Percentiles rank a stretch among this genome's conserved stretches.
phyloP scores from a whole-genome alignment of 164 flowering plant genomes.

The Nymphaea thermarum region DNA sequence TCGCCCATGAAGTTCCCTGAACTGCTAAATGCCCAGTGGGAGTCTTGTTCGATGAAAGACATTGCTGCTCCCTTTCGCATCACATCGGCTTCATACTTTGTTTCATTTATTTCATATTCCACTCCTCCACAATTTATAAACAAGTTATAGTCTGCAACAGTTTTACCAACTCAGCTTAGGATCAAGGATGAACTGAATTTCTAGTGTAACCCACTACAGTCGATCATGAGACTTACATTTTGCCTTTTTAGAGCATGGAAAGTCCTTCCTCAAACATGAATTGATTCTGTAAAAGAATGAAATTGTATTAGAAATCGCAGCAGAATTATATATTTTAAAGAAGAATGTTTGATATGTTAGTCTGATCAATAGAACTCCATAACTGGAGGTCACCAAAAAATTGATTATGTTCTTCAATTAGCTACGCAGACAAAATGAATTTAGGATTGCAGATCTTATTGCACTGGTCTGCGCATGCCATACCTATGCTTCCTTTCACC shows the following conservation, averaged over 20 bases:
- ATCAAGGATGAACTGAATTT: not conserved
- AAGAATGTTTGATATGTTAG: too few species aligned
- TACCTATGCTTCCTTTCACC: too few species aligned
- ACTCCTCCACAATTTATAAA: constrained; percentile 40
- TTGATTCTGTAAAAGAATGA: not conserved
- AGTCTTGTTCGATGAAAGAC: constrained; percentile 7
- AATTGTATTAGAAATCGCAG: not conserved
- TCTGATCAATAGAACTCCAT: too few species aligned
- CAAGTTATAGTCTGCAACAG: constrained; percentile 11
- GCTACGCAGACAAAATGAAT: too few species aligned
- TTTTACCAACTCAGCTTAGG: not conserved
- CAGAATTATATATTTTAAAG: too few species aligned
- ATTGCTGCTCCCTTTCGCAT: constrained; percentile 4
- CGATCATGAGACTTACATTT: not conserved
- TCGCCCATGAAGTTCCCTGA: constrained; percentile 53
- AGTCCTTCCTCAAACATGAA: constrained; percentile 8
- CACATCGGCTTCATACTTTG: constrained; percentile 8
- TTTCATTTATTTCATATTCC: constrained; percentile 2
- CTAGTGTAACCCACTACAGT: not conserved
- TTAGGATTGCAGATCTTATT: too few species aligned
- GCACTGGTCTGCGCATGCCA: too few species aligned
- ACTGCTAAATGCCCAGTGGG: constrained; percentile 50
- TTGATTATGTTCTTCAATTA: too few species aligned
- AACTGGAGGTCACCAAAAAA: too few species aligned
- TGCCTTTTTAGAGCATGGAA: not conserved